Percentiles rank a stretch among this genome's conserved stretches.
Evolutionary conservation across 2,329 filamentous ascomycete species (phyloP).

Genomic region (Pyricularia grisea): DNA sequence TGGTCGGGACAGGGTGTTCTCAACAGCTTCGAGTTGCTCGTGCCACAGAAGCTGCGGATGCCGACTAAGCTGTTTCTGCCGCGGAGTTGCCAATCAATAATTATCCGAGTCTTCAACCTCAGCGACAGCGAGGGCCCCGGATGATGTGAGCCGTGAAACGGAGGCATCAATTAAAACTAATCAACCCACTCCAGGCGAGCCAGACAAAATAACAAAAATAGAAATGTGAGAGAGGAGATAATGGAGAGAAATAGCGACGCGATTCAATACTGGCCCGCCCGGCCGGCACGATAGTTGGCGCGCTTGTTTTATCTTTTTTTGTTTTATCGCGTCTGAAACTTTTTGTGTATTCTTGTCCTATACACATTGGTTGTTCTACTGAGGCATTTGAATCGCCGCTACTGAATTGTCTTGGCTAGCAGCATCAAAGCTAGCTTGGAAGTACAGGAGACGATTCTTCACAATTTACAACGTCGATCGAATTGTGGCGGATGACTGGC

Average conservation of each 20-base stretch:
- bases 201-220: background rate
- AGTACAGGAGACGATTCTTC: no score
- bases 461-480: background rate
- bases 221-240: background rate
- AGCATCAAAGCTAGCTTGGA: background rate
- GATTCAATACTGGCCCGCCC: background rate
- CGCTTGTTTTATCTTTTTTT: background rate
- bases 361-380: background rate
- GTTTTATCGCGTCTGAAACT: background rate
- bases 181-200: background rate
- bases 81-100: background rate
- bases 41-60: background rate
- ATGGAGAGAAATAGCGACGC: background rate
- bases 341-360: background rate
- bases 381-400: background rate
- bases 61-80: background rate
- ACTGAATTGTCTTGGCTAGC: background rate
- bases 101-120: background rate
- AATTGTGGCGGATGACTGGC: background rate
- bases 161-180: conserved; percentile 1
- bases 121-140: conserved; percentile 2
- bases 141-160: conserved; percentile 5
- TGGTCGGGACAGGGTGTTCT: conserved; percentile 5
- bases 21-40: background rate
- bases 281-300: background rate